Percentiles rank a stretch among this genome's conserved stretches.
Conservation (phyloP, 164 flowering plant genomes). For the Aristolochia contorta region DNA sequence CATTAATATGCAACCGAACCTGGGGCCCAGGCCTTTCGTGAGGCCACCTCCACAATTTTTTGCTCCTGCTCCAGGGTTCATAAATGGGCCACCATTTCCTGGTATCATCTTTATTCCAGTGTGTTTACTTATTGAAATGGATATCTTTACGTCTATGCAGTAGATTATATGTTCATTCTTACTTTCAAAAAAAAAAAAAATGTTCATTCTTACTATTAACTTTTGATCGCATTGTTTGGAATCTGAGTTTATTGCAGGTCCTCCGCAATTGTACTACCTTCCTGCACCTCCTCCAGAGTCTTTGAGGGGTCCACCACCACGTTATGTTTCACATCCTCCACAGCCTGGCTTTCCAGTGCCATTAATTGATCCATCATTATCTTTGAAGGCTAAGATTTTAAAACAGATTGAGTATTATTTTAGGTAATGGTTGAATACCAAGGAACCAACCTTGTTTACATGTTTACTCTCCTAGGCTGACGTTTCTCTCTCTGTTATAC, state of each 20-base stretch:
- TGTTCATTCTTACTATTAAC: neutral
- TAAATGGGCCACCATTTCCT: conserved; percentile 55
- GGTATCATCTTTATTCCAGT: conserved; percentile 29
- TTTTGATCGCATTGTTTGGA: neutral
- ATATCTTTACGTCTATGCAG: neutral
- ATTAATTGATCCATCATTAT: conserved; percentile 28
- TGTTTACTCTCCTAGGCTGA: neutral
- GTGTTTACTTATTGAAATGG: neutral
- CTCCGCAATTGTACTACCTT: conserved; percentile 35
- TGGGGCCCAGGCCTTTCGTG: conserved; percentile 49
- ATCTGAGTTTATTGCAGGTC: conserved; percentile 38
- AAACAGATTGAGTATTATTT: conserved; percentile 94
- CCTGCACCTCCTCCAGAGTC: conserved; percentile 59
- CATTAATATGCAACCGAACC: conserved; percentile 36
- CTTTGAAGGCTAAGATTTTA: conserved; percentile 35
- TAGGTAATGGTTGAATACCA: conserved; percentile 34
- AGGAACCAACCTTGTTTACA: no score
- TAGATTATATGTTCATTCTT: no score
- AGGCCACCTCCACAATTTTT: conserved; percentile 49
- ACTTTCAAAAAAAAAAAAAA: no score
- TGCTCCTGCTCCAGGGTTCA: conserved; percentile 51
- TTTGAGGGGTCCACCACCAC: conserved; percentile 52
- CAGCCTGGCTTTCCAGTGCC: conserved; percentile 26
- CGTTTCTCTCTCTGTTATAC: neutral
- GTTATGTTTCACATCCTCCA: conserved; percentile 36